These are phyloP conservation scores for Moricandia arvensis DNA, from an alignment of 345 rosid species.

Conservation along the genomic window DNA sequence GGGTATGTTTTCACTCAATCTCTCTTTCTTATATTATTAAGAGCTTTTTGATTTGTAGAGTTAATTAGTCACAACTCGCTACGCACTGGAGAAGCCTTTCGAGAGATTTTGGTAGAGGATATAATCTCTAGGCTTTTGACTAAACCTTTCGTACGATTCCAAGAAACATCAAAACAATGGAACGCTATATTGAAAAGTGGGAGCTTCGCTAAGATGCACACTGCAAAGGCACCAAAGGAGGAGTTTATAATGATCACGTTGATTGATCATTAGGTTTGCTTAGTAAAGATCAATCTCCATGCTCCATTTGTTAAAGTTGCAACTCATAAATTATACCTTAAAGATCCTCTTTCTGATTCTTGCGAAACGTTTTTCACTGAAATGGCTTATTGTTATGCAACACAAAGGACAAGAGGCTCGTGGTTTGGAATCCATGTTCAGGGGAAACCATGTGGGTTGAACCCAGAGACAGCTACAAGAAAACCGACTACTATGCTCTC, in stretches of 20 bases:
- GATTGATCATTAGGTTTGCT: background rate
- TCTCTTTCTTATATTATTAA: no score
- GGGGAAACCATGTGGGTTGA: background rate
- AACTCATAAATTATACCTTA: background rate
- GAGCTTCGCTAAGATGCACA: background rate
- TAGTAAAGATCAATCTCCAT: background rate
- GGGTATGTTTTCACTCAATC: no score
- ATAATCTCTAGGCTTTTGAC: background rate
- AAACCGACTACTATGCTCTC: background rate
- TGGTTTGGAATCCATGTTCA: slow-evolving; percentile 2
- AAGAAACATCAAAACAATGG: background rate
- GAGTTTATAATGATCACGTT: background rate
- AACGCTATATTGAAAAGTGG: background rate
- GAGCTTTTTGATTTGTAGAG: no score
- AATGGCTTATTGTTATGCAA: background rate
- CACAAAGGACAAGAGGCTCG: background rate
- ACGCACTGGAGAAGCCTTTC: background rate
- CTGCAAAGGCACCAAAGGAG: no score
- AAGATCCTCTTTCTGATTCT: background rate
- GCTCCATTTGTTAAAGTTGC: background rate
- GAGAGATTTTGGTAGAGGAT: background rate
- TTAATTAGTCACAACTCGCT: no score
- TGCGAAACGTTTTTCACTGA: background rate
- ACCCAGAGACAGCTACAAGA: background rate
- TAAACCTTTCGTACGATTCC: background rate